Conservation (phyloP, 495 filamentous ascomycete species). For the Hyaloscypha variabilis region DNA sequence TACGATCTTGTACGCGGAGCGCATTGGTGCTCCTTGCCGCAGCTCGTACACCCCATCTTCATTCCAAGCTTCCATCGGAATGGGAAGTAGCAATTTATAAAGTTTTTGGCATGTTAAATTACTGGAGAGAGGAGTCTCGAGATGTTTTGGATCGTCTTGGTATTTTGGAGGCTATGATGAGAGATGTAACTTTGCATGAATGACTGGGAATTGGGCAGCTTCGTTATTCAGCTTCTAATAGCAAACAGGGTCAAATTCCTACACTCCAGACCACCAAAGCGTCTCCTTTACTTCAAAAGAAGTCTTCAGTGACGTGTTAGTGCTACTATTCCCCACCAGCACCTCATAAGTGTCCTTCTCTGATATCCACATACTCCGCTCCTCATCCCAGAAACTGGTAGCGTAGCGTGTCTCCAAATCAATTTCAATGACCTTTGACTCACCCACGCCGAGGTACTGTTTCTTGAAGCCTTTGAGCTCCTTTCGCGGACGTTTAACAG, state of each 20-base stretch:
- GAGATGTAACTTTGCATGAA: not conserved
- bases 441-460: constrained; percentile 61
- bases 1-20: constrained; percentile 34
- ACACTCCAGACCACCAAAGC: constrained; percentile 55
- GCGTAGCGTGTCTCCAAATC: constrained; percentile 59
- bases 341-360: constrained; percentile 66
- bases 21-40: constrained; percentile 18
- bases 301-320: constrained; percentile 42
- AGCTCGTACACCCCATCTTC: not conserved
- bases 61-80: not conserved
- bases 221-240: constrained; percentile 37
- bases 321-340: constrained; percentile 51
- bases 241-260: not conserved
- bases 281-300: constrained; percentile 56
- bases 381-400: constrained; percentile 70
- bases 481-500: constrained; percentile 60
- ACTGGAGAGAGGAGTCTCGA: not conserved
- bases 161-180: not conserved
- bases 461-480: constrained; percentile 78
- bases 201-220: not conserved
- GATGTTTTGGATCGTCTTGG: not conserved
- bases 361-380: constrained; percentile 61
- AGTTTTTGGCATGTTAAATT: not conserved
- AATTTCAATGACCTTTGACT: constrained; percentile 58
- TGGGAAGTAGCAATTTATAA: not conserved